phyloP scores from a whole-genome alignment of 176 grass and related monocot genomes.

The Chloris gayana region DNA sequence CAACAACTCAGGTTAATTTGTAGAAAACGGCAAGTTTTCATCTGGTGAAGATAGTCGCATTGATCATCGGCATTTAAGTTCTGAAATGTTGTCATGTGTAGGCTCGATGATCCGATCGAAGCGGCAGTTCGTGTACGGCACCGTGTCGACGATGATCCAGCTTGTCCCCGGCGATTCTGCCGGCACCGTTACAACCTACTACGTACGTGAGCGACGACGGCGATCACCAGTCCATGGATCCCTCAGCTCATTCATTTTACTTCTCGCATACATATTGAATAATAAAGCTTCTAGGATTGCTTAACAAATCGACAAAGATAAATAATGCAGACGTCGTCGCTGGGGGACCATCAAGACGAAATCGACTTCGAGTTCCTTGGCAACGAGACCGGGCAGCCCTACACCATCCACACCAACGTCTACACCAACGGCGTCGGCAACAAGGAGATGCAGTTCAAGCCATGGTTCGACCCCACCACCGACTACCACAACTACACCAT shows the following conservation, averaged over 20 bases:
- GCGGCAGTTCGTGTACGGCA: conserved; percentile 72
- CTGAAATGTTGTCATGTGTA: neutral
- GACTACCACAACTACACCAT: conserved; percentile 94
- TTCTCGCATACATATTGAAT: neutral
- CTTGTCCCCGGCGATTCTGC: conserved; percentile 68
- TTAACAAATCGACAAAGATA: neutral
- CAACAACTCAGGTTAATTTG: conserved; percentile 36
- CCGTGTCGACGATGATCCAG: conserved; percentile 57
- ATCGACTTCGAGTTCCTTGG: conserved; percentile 94
- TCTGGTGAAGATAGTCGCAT: neutral
- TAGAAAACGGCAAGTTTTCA: neutral
- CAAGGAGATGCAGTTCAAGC: conserved; percentile 80
- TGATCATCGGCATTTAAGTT: neutral
- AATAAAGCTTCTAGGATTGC: neutral
- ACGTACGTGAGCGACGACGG: conserved; percentile 56
- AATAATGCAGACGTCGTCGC: conserved; percentile 51
- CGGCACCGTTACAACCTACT: conserved; percentile 82
- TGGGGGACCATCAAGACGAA: conserved; percentile 69
- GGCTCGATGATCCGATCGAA: conserved; percentile 61
- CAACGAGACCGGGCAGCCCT: conserved; percentile 67
- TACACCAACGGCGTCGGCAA: conserved; percentile 56
- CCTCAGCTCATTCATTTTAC: neutral
- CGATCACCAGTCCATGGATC: neutral
- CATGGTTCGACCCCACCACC: conserved; percentile 79
- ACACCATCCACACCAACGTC: conserved; percentile 92